These are phyloP conservation scores for Penicillium aurantiogriseum DNA, from an alignment of 2,329 filamentous ascomycete species.

Conservation along the genomic window DNA sequence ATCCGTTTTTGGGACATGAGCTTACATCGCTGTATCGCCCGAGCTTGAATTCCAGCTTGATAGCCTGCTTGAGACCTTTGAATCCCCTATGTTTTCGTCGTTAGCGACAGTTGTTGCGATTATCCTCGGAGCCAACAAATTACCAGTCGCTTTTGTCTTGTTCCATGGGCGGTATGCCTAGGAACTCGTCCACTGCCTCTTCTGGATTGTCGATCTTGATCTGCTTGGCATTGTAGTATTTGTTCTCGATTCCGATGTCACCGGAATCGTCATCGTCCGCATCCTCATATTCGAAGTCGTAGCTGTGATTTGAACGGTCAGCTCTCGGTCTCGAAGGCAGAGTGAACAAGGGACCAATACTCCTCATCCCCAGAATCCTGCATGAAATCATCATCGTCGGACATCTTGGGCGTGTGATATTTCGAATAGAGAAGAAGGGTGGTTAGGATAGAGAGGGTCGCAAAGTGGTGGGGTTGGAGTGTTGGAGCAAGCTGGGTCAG, in stretches of 20 bases:
- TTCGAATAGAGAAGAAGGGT: slow-evolving; percentile 1
- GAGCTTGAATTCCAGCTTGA: slow-evolving; percentile 95
- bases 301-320: slow-evolving; percentile 50
- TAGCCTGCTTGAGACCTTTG: slow-evolving; percentile 95
- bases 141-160: slow-evolving; percentile 92
- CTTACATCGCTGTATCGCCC: slow-evolving; percentile 76
- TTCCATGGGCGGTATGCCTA: slow-evolving; percentile 82
- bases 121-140: slow-evolving; percentile 13
- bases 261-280: slow-evolving; percentile 84
- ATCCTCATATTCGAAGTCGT: slow-evolving; percentile 97
- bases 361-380: slow-evolving; percentile 86
- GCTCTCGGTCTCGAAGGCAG: slow-evolving; percentile 10
- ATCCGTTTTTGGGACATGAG: neutral
- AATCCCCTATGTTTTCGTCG: slow-evolving; percentile 62
- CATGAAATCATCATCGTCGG: slow-evolving; percentile 88
- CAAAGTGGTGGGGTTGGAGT: slow-evolving; percentile 14
- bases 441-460: neutral
- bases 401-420: slow-evolving; percentile 53
- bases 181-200: slow-evolving; percentile 86
- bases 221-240: slow-evolving; percentile 99
- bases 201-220: slow-evolving; percentile 83
- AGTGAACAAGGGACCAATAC: slow-evolving; percentile 48
- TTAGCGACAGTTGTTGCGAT: slow-evolving; percentile 21
- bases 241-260: slow-evolving; percentile 96
- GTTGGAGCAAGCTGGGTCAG: slow-evolving; percentile 22